Base-by-base conservation (phyloP, 345 rosid species). In the Lepidium didymum region DNA sequence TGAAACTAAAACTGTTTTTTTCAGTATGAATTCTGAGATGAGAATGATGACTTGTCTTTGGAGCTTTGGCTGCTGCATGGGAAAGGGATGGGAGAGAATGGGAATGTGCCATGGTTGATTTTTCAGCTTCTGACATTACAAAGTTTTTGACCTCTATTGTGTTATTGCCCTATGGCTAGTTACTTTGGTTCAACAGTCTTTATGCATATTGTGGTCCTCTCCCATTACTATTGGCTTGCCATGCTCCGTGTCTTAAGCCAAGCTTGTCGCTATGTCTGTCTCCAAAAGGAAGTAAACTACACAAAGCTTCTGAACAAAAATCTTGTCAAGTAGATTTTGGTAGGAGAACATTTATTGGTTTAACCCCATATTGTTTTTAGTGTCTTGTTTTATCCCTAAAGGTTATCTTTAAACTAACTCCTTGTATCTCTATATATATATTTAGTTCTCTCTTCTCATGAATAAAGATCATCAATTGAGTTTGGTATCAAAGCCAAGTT, bases 61-160 rank as follows among this genome's bases (percentile, higher is more conserved):
- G 43, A 53, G 69, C 12, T 68, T 61, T 62, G 57, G 45, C 69
- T 62, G 69, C 49, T 75, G 69, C 70, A 75, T 75, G 78, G 65
- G 74, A 68, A 62, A 62, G 66, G 59, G 54, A 68, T 75, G 73
- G 78, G 68, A 0, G 31, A 64, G 60, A 33, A 2, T 45, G 31
- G 5, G 45, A 53, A 60, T 45, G 65, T 54, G 55, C 78, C 74
- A 75, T 68, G 57, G 69, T 71, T 2, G 23, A 50, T 47, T 46
- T 43, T 35, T 59, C 11, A 65, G 36, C 33, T 58, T 49, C 62
- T 73, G 60, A 57, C 55, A 65, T 58, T 50, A 18, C 14, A 57
- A 36, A 7, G 36, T 16, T 55, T 60, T 55, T 57, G 45, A 73
- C 60, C 67, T 50, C 66, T 9, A 50, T 57, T 55, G 31, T 2